A percentile compares a stretch with the other conserved stretches of the same genome.
These are phyloP conservation scores for Aphanomyces cochlioides DNA, from an alignment of 352 stramenopile species.

Conservation along the genomic window DNA sequence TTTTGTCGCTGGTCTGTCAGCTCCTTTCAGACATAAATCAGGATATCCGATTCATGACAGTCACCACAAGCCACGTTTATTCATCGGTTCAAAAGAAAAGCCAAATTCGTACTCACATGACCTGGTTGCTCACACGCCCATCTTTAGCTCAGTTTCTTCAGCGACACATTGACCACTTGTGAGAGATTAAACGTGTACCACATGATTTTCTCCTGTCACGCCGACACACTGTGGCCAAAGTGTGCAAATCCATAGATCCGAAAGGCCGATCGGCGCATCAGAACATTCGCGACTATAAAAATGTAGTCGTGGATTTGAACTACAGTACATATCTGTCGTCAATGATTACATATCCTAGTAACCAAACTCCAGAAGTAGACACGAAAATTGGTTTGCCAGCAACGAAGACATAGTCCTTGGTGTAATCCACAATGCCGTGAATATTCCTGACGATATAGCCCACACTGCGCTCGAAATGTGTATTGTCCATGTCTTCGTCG, in stretches of 20 bases:
- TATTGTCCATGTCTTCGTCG: background rate
- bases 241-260: conserved; percentile 4
- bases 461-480: conserved; percentile 1
- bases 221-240: too few species aligned
- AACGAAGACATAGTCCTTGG: background rate
- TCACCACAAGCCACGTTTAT: too few species aligned
- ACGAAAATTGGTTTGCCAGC: background rate
- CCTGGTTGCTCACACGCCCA: too few species aligned
- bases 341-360: background rate
- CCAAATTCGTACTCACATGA: too few species aligned
- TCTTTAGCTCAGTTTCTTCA: too few species aligned
- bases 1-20: too few species aligned
- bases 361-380: background rate
- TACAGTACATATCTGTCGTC: background rate
- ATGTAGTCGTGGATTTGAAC: background rate
- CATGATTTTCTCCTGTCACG: too few species aligned
- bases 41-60: too few species aligned
- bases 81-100: too few species aligned
- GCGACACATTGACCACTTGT: too few species aligned
- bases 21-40: too few species aligned
- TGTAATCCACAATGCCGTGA: background rate
- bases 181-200: too few species aligned
- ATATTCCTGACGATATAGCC: background rate
- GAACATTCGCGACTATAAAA: background rate
- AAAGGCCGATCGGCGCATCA: background rate